Evolutionary conservation across 768 basidiomycete species (phyloP).

Genomic region (Amylocystis lapponica): DNA sequence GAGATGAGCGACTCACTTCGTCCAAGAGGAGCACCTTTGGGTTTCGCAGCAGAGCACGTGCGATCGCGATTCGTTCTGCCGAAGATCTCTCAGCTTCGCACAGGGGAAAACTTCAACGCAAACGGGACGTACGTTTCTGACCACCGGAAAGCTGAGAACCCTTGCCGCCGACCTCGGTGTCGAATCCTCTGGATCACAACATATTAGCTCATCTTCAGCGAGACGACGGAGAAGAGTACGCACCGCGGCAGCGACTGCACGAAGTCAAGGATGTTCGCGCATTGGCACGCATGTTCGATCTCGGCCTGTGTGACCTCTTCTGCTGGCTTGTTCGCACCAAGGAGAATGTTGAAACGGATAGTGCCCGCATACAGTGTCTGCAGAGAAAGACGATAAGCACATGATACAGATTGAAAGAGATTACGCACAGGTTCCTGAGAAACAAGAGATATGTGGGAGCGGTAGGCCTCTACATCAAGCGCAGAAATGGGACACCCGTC

Average conservation of each 20-base stretch:
- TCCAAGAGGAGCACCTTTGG: slow-evolving; percentile 88
- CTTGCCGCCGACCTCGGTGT: slow-evolving; percentile 88
- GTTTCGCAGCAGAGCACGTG: slow-evolving; percentile 85
- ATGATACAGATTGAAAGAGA: background rate
- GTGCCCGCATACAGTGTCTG: slow-evolving; percentile 84
- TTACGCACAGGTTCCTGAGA: slow-evolving; percentile 67
- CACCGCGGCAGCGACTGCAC: slow-evolving; percentile 81
- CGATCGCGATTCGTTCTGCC: slow-evolving; percentile 71
- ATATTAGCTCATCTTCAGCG: background rate
- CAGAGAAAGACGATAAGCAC: background rate
- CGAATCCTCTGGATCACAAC: slow-evolving; percentile 61
- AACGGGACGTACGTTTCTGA: slow-evolving; percentile 59
- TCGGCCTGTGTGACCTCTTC: slow-evolving; percentile 82
- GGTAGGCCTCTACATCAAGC: slow-evolving; percentile 80
- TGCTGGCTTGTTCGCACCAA: slow-evolving; percentile 74
- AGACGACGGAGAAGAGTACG: slow-evolving; percentile 19
- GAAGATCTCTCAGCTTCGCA: background rate
- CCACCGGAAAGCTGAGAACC: slow-evolving; percentile 87
- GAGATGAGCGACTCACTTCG: slow-evolving; percentile 34
- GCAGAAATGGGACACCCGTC: slow-evolving; percentile 72
- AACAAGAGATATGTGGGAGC: slow-evolving; percentile 83
- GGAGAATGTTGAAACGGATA: slow-evolving; percentile 84
- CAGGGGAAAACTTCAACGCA: background rate
- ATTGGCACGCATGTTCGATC: slow-evolving; percentile 76
- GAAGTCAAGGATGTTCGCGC: slow-evolving; percentile 91